phyloP scores from a whole-genome alignment of 148 eudicot genomes.

The Drosera capensis region DNA sequence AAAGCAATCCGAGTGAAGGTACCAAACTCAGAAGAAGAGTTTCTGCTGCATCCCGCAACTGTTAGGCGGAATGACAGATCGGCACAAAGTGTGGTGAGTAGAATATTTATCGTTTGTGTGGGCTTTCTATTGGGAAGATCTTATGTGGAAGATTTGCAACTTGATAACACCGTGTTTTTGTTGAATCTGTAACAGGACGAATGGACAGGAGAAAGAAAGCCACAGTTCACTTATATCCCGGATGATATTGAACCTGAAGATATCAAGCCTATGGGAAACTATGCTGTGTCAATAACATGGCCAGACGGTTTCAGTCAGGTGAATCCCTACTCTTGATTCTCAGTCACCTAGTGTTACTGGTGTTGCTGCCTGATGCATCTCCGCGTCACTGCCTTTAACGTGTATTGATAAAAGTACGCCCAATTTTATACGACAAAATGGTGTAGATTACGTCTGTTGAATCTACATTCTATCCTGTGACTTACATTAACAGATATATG shows the following conservation, averaged over 20 bases:
- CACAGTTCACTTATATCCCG: slow-evolving; percentile 60
- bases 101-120: too few relatives aligned
- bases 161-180: too few relatives aligned
- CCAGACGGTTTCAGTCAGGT: slow-evolving; percentile 99
- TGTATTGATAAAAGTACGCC: too few relatives aligned
- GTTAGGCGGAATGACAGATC: slow-evolving; percentile 96
- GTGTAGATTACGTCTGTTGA: too few relatives aligned
- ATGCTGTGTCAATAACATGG: slow-evolving; percentile 95
- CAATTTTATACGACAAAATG: too few relatives aligned
- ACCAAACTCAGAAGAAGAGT: slow-evolving; percentile 87
- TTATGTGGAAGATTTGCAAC: too few relatives aligned
- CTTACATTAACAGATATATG: too few relatives aligned
- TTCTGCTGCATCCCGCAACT: slow-evolving; percentile 88
- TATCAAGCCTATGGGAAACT: slow-evolving; percentile 93
- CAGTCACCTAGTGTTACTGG: not conserved
- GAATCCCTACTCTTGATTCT: not conserved
- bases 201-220: slow-evolving; percentile 95
- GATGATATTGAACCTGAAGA: slow-evolving; percentile 98
- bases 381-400: not conserved
- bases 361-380: not conserved
- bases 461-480: too few relatives aligned
- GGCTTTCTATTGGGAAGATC: too few relatives aligned
- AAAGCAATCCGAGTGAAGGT: slow-evolving; percentile 94
- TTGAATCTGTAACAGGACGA: slow-evolving; percentile 54
- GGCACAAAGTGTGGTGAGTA: slow-evolving; percentile 96